Evolutionary conservation across 805 yeast species (phyloP), one percentile per base, ranked within the genome.

Genomic region (Teunomyces tritomae): DNA sequence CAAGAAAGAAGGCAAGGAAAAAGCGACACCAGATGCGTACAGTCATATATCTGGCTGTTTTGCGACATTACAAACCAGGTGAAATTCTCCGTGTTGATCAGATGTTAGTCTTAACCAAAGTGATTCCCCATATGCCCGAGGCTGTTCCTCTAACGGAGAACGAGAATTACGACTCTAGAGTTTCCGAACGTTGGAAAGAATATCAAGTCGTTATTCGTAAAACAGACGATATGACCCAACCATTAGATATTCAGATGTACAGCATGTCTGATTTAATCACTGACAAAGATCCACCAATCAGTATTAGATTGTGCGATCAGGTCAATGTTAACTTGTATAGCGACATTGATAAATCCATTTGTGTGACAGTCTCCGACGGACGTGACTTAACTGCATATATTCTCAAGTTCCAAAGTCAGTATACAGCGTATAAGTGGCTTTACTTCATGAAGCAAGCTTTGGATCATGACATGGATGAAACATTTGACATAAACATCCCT

Each of bases 181-280:
- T 87, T 1, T 51, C 74, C 8, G 91, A 87, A 48, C 67, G 89
- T 42, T 89, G 97, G 94, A 80, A 77, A 50, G 97, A 91, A 60
- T 88, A 83, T 59, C 68, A 82, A 26, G 85, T 87, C 2, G 89
- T 87, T 1, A 83, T 85, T 1, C 70, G 92, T 49, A 76, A 79
- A n/a, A 81, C 87, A 0, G 83, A 80, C 11, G 66, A 73, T 48
- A 42, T 58, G 0, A 71, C 67, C 2, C 64, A 68, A 8, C 91
- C 95, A 0, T 58, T 89, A 0, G 61, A 72, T 3, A 50, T 89
- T 1, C 90, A 89, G 57, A 79, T 90, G 50, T 85, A 81, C 64
- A 77, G 75, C 9, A 28, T 42, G 16, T 11, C 20, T 8, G n/a
- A 27, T 16, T 27, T 24, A 8, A 24, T 39, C 6, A 48, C 35